phyloP scores from a whole-genome alignment of 441 rosid genomes.

The Populus tomentosa region DNA sequence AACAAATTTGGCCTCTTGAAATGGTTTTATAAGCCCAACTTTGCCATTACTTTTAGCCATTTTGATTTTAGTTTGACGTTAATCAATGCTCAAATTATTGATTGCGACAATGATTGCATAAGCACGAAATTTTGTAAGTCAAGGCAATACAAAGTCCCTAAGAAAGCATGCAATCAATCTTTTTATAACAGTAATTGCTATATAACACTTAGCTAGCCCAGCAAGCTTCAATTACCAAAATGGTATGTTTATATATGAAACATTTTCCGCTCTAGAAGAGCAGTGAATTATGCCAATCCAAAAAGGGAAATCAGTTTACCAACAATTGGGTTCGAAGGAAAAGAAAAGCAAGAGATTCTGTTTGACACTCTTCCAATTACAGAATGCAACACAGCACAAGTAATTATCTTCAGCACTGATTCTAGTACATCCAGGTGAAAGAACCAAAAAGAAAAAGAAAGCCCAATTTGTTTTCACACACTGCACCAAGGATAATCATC shows the following conservation, averaged over 20 bases:
- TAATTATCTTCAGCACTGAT: too few relatives aligned
- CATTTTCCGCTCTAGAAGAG: not conserved
- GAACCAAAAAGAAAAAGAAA: not conserved
- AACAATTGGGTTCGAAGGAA: not conserved
- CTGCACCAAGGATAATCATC: not conserved
- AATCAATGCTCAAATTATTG: not conserved
- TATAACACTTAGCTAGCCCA: not conserved
- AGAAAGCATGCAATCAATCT: not conserved
- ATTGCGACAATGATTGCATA: not conserved
- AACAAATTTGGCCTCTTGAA: not conserved
- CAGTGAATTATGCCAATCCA: not conserved
- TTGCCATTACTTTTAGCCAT: not conserved
- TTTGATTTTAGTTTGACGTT: not conserved
- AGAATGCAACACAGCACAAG: not conserved
- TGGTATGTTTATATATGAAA: too few relatives aligned
- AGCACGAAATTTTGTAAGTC: not conserved
- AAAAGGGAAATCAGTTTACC: not conserved
- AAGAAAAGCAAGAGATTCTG: not conserved
- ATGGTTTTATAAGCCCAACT: not conserved
- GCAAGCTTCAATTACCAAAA: not conserved
- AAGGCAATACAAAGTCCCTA: not conserved
- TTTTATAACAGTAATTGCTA: not conserved
- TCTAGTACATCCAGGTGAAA: too few relatives aligned
- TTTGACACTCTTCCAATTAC: not conserved
- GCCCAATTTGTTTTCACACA: not conserved